phyloP scores from a whole-genome alignment of 2,329 filamentous ascomycete genomes.

The Clathrospora elynae region DNA sequence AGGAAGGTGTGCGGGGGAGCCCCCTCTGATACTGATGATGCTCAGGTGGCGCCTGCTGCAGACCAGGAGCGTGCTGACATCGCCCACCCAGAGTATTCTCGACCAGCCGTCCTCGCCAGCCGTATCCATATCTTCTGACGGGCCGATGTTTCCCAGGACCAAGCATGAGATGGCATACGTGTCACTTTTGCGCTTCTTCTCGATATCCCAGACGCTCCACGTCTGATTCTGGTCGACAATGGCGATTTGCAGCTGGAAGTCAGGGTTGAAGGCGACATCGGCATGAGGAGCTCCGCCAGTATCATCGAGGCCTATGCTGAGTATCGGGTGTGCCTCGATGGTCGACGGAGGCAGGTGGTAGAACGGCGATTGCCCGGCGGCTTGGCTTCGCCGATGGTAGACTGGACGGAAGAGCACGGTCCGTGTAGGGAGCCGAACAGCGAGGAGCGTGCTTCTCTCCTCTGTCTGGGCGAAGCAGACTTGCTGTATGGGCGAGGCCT shows the following conservation, averaged over 20 bases:
- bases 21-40: conserved; percentile 44
- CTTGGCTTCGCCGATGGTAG: conserved; percentile 19
- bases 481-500: conserved; percentile 60
- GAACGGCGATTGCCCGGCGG: conserved; percentile 21
- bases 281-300: conserved; percentile 63
- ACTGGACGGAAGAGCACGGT: conserved; percentile 56
- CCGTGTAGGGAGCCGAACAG: conserved; percentile 54
- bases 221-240: conserved; percentile 68
- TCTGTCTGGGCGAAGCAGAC: conserved; percentile 56
- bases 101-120: conserved; percentile 55
- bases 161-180: conserved; percentile 44
- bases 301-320: conserved; percentile 57
- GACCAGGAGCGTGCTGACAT: conserved; percentile 57
- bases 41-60: conserved; percentile 54
- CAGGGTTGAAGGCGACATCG: conserved; percentile 70
- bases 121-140: conserved; percentile 1
- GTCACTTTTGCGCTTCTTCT: conserved; percentile 27
- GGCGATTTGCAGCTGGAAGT: conserved; percentile 64
- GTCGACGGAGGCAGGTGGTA: conserved; percentile 52
- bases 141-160: conserved; percentile 30
- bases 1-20: conserved; percentile 24
- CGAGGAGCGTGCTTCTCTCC: conserved; percentile 55
- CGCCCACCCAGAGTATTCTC: conserved; percentile 55
- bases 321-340: conserved; percentile 62
- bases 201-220: conserved; percentile 72